Percentiles rank a stretch among this genome's conserved stretches.
These are phyloP conservation scores for Colletotrichum sp. DNA, from an alignment of 2,329 filamentous ascomycete genomes.

Conservation along the genomic window DNA sequence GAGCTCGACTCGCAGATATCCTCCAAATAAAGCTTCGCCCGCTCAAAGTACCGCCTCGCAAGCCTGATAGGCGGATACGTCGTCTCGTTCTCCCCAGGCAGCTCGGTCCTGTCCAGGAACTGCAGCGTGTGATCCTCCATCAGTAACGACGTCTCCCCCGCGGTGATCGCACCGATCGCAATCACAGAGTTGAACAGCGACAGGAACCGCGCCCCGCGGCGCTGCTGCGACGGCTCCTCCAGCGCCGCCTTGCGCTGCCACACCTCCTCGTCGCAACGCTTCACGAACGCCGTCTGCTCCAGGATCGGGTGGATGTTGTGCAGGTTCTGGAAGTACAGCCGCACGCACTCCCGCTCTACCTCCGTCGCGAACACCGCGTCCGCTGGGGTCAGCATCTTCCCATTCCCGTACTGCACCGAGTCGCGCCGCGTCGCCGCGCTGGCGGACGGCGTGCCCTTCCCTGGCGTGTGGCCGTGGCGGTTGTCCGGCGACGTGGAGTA, in stretches of 20 bases:
- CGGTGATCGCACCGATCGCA: constrained; percentile 22
- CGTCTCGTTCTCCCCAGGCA: constrained; percentile 3
- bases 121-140: constrained; percentile 18
- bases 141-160: constrained; percentile 20
- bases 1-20: constrained; percentile 24
- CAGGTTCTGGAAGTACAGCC: constrained; percentile 26
- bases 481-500: constrained; percentile 20
- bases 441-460: neutral
- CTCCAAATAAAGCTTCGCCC: constrained; percentile 15
- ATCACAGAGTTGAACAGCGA: constrained; percentile 19
- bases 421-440: neutral
- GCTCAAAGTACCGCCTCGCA: constrained; percentile 21
- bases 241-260: constrained; percentile 1
- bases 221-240: neutral
- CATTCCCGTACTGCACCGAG: neutral
- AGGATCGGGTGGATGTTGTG: constrained; percentile 27
- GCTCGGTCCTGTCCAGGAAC: constrained; percentile 15
- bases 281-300: constrained; percentile 18
- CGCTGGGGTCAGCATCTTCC: neutral
- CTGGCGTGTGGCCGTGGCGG: neutral
- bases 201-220: constrained; percentile 10
- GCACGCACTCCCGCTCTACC: constrained; percentile 23
- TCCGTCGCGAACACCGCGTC: constrained; percentile 9
- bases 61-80: constrained; percentile 18
- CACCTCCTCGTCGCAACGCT: constrained; percentile 21